Base-by-base conservation (phyloP, 768 basidiomycete genomes). In the Tricholoma furcatifolium region DNA sequence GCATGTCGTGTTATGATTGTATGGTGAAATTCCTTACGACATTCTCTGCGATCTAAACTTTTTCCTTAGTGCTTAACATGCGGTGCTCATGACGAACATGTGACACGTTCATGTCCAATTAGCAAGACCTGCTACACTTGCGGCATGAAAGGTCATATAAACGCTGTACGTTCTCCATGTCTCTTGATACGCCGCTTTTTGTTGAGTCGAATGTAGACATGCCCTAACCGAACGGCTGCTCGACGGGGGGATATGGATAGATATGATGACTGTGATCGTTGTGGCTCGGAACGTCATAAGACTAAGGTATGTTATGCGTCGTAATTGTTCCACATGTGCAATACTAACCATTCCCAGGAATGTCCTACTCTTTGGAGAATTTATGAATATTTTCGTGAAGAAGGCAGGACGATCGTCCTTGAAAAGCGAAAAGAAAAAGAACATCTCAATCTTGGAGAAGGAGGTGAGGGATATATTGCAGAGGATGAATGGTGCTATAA, bases 121-220 rank as follows among this genome's bases (percentile, higher is more conserved):
- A 84, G 82, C 68, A 91, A 91, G 67, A 83, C 79, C 0, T 93
- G 91, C 62, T 92, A 82, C 61, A 78, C 74, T 3, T 93, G 91
- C 60, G 87, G 87, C 14, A 89, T 90, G 87, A 88, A 87, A 64
- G 91, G 91, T 2, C 90, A 91, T 62, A 80, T 91, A 50, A 88
- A 79, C 57, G 76, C 72, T 51, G 90, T 88, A 58, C 44, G 78
- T 66, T 15, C 24, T 10, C 8, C 41, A 9, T 38, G 15, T 6
- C 17, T 43, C n/a, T 36, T 35, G 6, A 14, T 17, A 32, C 23
- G 17, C 31, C 15, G 3, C 14, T 40, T 24, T 20, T 38, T 36
- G 31, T 12, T 43, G 7, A 7, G 9, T 40, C 7, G 45, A 43
- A 34, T 23, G 32, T 60, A 89, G 86, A 80, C 77, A n/a, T 91